Evolutionary conservation across 208 protist genomes (phyloP).

Genomic region (Naegleria lovaniensis): DNA sequence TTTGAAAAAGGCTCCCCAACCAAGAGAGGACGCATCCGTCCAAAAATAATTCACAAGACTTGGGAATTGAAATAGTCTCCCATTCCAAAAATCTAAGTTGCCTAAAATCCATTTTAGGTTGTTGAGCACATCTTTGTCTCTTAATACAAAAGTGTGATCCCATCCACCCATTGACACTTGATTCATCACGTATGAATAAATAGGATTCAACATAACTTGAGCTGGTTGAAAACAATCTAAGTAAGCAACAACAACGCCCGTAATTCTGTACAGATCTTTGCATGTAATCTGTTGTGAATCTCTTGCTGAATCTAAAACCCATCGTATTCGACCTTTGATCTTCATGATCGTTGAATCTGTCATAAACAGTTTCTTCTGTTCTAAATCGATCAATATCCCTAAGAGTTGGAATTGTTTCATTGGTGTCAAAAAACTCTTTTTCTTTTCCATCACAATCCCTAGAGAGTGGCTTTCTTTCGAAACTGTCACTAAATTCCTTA

Average conservation of each 20-base stretch:
- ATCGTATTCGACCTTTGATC: neutral
- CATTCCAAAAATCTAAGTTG: neutral
- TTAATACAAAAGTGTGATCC: neutral
- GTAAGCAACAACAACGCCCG: neutral
- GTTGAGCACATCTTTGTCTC: neutral
- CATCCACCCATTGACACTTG: neutral
- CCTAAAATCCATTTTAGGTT: neutral
- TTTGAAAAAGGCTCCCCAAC: neutral
- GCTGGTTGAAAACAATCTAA: neutral
- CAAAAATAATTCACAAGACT: neutral
- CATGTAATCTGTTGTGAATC: neutral
- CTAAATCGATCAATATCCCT: neutral
- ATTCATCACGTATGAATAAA: neutral
- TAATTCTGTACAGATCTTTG: neutral
- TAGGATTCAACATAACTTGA: neutral
- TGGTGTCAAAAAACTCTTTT: neutral
- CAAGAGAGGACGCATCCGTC: neutral
- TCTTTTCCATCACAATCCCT: neutral
- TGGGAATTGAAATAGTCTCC: neutral
- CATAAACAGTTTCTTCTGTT: neutral
- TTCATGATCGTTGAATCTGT: neutral
- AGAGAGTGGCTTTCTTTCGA: neutral
- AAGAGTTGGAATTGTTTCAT: neutral
- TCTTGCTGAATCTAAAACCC: too few species aligned
- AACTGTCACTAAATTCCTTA: neutral